phyloP scores from a whole-genome alignment of 805 yeast species.

The Kodamaea neixiangensis region DNA sequence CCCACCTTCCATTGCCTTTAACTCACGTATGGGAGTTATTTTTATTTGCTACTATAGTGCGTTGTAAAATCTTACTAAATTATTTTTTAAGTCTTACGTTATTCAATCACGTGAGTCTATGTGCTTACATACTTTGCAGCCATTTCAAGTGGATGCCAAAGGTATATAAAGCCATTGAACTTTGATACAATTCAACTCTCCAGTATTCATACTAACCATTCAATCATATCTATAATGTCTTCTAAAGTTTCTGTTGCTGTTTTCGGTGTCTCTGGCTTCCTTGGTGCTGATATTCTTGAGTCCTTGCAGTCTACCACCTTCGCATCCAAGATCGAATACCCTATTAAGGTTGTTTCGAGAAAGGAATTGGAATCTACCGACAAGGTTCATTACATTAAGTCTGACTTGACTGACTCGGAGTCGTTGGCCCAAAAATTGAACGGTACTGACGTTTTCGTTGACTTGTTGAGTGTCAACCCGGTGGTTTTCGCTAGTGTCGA shows the following conservation, averaged over 20 bases:
- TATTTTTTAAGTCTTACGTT: neutral
- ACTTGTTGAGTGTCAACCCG: constrained; percentile 39
- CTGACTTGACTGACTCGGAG: constrained; percentile 25
- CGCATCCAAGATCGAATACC: constrained; percentile 42
- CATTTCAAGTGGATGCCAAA: neutral
- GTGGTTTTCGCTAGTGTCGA: constrained; percentile 34
- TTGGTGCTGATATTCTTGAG: constrained; percentile 49
- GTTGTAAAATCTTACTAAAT: constrained; percentile 2
- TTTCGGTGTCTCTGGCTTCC: constrained; percentile 52
- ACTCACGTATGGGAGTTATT: no score
- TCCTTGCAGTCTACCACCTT: constrained; percentile 50
- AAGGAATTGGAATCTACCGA: constrained; percentile 33
- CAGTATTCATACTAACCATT: neutral
- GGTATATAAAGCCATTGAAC: neutral
- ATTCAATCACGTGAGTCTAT: neutral
- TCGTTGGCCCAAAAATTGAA: constrained; percentile 37
- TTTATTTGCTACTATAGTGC: no score
- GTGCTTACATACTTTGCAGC: neutral
- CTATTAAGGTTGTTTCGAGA: constrained; percentile 54
- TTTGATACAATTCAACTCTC: neutral
- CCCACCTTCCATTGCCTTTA: no score
- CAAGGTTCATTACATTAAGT: constrained; percentile 39
- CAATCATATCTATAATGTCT: neutral
- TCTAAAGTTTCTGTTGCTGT: constrained; percentile 41
- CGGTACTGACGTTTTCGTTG: constrained; percentile 54